phyloP scores from a whole-genome alignment of 768 basidiomycete species.

The Lentinula detonsa region DNA sequence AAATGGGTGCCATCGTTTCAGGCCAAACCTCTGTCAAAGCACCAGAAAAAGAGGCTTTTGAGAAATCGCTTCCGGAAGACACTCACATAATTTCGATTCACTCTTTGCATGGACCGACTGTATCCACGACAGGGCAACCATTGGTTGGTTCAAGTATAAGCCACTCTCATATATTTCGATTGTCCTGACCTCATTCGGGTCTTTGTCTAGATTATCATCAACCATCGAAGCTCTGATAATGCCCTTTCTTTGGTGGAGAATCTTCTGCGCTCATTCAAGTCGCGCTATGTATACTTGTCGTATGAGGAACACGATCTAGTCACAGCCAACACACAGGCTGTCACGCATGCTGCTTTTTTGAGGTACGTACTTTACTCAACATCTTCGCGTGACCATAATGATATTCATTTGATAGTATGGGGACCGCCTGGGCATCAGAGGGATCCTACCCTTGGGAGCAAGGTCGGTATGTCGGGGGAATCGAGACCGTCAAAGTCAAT shows the following conservation, averaged over 20 bases:
- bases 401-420: slow-evolving; percentile 65
- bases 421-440: slow-evolving; percentile 85
- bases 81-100: slow-evolving; percentile 90
- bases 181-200: background rate
- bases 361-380: slow-evolving; percentile 41
- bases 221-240: slow-evolving; percentile 74
- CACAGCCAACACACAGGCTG: slow-evolving; percentile 97
- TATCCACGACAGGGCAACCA: slow-evolving; percentile 85
- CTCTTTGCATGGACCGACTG: slow-evolving; percentile 89
- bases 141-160: slow-evolving; percentile 45
- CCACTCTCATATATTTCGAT: background rate
- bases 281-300: slow-evolving; percentile 86
- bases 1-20: slow-evolving; percentile 84
- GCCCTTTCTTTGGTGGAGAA: slow-evolving; percentile 74
- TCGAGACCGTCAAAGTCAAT: slow-evolving; percentile 98
- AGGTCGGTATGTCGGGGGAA: slow-evolving; percentile 91
- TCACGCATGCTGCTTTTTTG: slow-evolving; percentile 95
- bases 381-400: background rate
- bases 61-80: slow-evolving; percentile 79
- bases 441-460: slow-evolving; percentile 91
- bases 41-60: slow-evolving; percentile 87
- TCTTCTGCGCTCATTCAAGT: slow-evolving; percentile 73
- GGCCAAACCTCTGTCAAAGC: slow-evolving; percentile 98
- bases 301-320: slow-evolving; percentile 96
- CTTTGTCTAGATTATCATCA: slow-evolving; percentile 72